A percentile compares a stretch with the other conserved stretches of the same genome.
Conservation (phyloP, 2,329 filamentous ascomycete genomes). For the Monosporascus sp. region DNA sequence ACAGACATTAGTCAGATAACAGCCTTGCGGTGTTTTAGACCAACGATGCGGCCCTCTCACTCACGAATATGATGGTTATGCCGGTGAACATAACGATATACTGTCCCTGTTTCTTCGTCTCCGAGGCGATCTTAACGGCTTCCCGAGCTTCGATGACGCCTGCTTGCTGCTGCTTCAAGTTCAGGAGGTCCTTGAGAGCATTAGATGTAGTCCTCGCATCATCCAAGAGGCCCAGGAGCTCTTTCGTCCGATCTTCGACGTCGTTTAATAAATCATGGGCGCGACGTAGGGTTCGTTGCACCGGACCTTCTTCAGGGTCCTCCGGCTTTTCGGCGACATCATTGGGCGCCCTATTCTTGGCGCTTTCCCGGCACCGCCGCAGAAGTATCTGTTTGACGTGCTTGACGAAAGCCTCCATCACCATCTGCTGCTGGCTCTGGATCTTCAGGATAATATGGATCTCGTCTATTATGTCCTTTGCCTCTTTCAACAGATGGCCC, state of each 20-base stretch:
- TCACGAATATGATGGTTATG: slow-evolving; percentile 29
- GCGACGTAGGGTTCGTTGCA: background rate
- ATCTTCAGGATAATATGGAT: slow-evolving; percentile 26
- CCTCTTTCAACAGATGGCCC: slow-evolving; percentile 22
- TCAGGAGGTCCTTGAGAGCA: slow-evolving; percentile 17
- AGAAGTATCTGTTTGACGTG: background rate
- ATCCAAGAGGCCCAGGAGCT: background rate
- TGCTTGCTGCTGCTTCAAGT: slow-evolving; percentile 29
- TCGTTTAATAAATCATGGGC: background rate
- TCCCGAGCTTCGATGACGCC: slow-evolving; percentile 25
- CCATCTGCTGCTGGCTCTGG: slow-evolving; percentile 15
- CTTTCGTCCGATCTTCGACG: slow-evolving; percentile 5
- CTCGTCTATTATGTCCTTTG: slow-evolving; percentile 27
- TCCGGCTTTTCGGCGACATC: background rate
- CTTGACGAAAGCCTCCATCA: slow-evolving; percentile 2
- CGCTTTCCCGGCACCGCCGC: background rate
- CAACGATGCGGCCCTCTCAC: background rate
- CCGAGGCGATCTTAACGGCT: slow-evolving; percentile 20
- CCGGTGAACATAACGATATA: slow-evolving; percentile 28
- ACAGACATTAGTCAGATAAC: background rate
- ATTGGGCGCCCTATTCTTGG: background rate
- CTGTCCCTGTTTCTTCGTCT: slow-evolving; percentile 24
- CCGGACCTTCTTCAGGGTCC: no score
- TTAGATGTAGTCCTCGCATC: background rate
- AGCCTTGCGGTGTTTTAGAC: background rate